Evolutionary conservation across 495 filamentous ascomycete species (phyloP).

Genomic region (Sordaria brevicollis): DNA sequence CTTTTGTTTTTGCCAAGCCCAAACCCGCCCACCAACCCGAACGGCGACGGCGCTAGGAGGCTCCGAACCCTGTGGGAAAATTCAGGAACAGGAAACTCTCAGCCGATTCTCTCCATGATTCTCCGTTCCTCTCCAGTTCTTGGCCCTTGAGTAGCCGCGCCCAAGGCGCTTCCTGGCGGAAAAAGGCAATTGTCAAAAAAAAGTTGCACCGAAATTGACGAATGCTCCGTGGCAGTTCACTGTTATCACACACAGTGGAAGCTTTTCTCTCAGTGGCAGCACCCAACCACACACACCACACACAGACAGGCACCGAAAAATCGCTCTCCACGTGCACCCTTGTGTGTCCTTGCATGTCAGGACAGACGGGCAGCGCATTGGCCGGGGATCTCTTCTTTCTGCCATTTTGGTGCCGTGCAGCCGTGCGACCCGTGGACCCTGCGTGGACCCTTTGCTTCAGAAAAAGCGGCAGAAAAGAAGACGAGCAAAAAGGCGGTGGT

Average conservation of each 20-base stretch:
- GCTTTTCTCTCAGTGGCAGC: no score
- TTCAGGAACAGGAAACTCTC: neutral
- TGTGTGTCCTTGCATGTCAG: constrained; percentile 3
- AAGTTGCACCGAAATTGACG: neutral
- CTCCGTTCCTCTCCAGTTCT: neutral
- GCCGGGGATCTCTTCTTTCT: neutral
- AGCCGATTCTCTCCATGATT: neutral
- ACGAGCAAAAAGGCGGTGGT: neutral
- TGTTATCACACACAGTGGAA: neutral
- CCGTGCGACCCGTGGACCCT: neutral
- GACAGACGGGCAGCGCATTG: neutral
- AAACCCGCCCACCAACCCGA: neutral
- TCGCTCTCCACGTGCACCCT: constrained; percentile 8
- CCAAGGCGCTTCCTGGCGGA: neutral
- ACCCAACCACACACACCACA: neutral
- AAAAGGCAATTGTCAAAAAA: neutral
- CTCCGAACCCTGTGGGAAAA: neutral
- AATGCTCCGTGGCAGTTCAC: neutral
- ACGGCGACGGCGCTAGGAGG: neutral
- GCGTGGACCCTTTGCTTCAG: neutral
- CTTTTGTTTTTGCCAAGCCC: neutral
- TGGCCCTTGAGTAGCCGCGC: neutral
- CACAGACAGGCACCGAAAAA: constrained; percentile 3
- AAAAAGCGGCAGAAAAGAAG: neutral
- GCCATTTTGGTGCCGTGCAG: neutral